Evolutionary conservation across 139 green algal genomes (phyloP), one percentile per base, ranked within the genome.

Genomic region (Tetratostichococcus sp.): DNA sequence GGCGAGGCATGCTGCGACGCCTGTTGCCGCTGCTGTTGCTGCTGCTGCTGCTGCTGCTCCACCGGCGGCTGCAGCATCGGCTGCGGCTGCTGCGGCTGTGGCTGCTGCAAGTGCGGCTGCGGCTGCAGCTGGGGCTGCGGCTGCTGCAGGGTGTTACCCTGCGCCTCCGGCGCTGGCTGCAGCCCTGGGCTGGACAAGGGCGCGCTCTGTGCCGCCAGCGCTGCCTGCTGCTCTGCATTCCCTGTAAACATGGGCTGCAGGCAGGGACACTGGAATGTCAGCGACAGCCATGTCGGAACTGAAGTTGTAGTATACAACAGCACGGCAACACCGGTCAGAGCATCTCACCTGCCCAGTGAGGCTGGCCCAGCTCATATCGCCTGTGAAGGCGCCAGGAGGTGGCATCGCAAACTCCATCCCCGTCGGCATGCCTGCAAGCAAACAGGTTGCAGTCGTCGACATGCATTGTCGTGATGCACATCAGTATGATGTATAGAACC

Each of bases 21-120:
- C 50, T 69, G 57, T 43, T 39, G 58, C 72, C 66, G 77, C 26
- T 69, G 71, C 30, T 70, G 65, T 17, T 62, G 50, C 50, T n/a
- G 19, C 19, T 4, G 14, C 14, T 26, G 11, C 50, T 62, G 50
- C 50, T 25, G 50, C 50, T 25, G 50, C 50, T 62, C 11, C 14
- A n/a, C 2, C 2, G 14, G 50, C 50, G 22, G 50, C 73, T 39
- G 39, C 30, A 19, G 65, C 17, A 11, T 39, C 28, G 26, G 28
- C 22, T 78, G 73, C 28, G 57, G 43, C 70, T 66, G 69, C 31
- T 28, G 17, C 31, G 22, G 67, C 31, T 57, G 67, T 14, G 32
- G 32, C 67, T 57, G 67, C 67, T 28, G 67, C 67, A 26, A 5
- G 19, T 23, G 34, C 30, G 33, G 71, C 34, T 33, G 28, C n/a